phyloP scores from a whole-genome alignment of 1,284 basidiomycete species.

The Ceratobasidium sp. region DNA sequence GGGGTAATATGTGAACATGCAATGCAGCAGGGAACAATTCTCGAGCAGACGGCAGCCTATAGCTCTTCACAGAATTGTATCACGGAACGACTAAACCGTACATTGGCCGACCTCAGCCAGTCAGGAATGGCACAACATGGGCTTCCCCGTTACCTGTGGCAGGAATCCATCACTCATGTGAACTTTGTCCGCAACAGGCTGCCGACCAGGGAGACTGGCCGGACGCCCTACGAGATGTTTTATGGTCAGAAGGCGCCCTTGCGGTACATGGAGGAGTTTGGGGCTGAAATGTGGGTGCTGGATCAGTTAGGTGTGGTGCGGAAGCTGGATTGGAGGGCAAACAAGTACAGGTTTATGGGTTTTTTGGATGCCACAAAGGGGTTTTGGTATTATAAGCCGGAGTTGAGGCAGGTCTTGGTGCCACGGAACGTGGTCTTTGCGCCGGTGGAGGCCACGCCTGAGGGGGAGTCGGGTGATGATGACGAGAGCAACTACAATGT shows the following conservation, averaged over 20 bases:
- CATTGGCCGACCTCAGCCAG: slow-evolving; percentile 7
- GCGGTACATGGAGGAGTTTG: not conserved
- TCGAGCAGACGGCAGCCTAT: slow-evolving; percentile 7
- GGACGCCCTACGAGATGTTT: slow-evolving; percentile 15
- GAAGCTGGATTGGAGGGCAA: not conserved
- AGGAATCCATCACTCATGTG: slow-evolving; percentile 1
- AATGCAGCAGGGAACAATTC: slow-evolving; percentile 33
- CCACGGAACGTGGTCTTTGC: not conserved
- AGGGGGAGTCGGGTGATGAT: not conserved
- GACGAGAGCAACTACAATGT: not conserved
- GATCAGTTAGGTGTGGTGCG: not conserved
- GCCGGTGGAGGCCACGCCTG: not conserved
- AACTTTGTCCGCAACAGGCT: not conserved
- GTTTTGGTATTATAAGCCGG: not conserved
- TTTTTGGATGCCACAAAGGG: not conserved
- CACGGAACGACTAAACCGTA: slow-evolving; percentile 30
- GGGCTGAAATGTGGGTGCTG: slow-evolving; percentile 9
- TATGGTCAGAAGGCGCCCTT: slow-evolving; percentile 2
- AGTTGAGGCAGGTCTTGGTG: not conserved
- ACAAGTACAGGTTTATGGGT: not conserved
- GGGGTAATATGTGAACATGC: not conserved
- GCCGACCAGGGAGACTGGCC: slow-evolving; percentile 10
- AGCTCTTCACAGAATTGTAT: slow-evolving; percentile 40
- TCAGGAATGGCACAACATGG: slow-evolving; percentile 8
- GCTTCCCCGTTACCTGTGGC: slow-evolving; percentile 25